Evolutionary conservation across 768 basidiomycete genomes (phyloP).

Genomic region (Pilatotrama ljubarskyi): DNA sequence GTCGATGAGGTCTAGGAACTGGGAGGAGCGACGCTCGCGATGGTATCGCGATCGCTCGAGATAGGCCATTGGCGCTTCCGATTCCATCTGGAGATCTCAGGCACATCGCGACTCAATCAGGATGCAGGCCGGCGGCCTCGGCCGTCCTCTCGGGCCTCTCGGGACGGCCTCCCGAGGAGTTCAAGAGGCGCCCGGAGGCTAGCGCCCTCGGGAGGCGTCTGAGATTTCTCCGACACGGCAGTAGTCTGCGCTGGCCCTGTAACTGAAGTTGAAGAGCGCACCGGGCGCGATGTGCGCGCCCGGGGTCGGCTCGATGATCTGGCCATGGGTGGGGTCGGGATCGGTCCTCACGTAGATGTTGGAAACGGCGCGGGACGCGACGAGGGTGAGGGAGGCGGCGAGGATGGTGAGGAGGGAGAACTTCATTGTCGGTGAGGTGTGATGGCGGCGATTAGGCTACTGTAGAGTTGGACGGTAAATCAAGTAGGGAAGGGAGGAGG

Average conservation of each 20-base stretch:
- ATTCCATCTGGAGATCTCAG: too few relatives aligned
- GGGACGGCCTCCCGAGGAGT: too few relatives aligned
- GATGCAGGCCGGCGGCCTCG: too few relatives aligned
- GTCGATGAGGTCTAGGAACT: too few relatives aligned
- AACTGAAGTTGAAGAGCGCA: constrained; percentile 41
- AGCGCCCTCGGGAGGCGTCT: too few relatives aligned
- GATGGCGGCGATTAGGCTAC: constrained; percentile 11
- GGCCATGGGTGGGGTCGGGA: constrained; percentile 20
- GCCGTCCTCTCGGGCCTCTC: too few relatives aligned
- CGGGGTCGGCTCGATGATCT: constrained; percentile 32
- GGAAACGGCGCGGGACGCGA: constrained; percentile 5
- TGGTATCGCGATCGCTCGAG: too few relatives aligned
- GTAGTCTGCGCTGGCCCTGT: constrained; percentile 42
- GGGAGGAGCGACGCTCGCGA: too few relatives aligned
- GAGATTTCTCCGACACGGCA: too few relatives aligned
- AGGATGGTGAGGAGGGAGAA: constrained; percentile 4
- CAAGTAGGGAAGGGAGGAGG: background rate
- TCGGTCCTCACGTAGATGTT: constrained; percentile 1
- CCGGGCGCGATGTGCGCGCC: constrained; percentile 44
- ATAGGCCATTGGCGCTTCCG: too few relatives aligned
- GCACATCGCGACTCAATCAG: too few relatives aligned
- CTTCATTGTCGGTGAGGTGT: constrained; percentile 3
- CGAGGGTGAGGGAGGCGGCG: constrained; percentile 8
- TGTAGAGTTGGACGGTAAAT: background rate
- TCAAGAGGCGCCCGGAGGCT: too few relatives aligned